phyloP scores from a whole-genome alignment of 371 early-diverging fungal species.

The Quaeritorhiza haematococci region DNA sequence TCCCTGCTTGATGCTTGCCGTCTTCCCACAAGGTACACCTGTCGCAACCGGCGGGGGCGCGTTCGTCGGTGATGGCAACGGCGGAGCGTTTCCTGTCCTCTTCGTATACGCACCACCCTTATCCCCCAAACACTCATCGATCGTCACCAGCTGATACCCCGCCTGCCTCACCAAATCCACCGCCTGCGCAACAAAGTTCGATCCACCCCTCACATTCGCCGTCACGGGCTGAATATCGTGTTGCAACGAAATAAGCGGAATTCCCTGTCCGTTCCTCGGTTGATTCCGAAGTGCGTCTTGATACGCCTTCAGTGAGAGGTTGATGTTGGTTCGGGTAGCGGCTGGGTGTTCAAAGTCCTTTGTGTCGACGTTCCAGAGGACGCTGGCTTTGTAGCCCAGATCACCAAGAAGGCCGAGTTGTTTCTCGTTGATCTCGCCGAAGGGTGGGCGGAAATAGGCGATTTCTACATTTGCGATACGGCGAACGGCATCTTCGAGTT shows the following conservation, averaged over 20 bases:
- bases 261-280: no score
- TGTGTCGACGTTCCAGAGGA: neutral
- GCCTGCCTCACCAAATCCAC: neutral
- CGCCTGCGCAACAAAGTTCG: neutral
- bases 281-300: neutral
- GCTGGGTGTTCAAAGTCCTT: neutral
- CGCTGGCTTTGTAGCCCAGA: neutral
- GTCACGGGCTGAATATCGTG: neutral
- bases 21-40: no score
- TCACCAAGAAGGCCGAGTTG: neutral
- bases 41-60: no score
- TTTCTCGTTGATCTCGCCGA: neutral
- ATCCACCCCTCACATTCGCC: neutral
- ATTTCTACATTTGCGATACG: neutral
- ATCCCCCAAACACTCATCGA: neutral
- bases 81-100: no score
- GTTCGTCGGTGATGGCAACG: no score
- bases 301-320: neutral
- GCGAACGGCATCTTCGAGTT: neutral
- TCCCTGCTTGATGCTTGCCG: no score
- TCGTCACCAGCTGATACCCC: neutral
- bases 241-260: neutral
- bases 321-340: neutral
- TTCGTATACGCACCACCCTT: neutral
- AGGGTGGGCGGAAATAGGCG: neutral